Base-by-base conservation (phyloP, 2,329 filamentous ascomycete species). In the Aspergillus ustus region DNA sequence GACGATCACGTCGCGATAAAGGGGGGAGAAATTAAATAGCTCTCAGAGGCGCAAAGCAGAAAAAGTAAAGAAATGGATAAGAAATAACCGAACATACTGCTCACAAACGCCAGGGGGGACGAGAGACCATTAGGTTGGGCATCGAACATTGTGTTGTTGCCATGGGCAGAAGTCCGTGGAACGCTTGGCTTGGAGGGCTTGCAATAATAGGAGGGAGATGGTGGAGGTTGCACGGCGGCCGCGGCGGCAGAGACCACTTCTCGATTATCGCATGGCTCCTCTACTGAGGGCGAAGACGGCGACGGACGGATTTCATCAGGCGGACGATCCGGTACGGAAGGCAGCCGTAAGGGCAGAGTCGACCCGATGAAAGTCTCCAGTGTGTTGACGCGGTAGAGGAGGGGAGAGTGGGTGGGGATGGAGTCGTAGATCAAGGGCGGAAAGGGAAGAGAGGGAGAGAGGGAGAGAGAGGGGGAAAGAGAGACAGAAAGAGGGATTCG, bases 141-240 rank as follows among this genome's bases (percentile, higher is more conserved):
- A 75, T 74, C 73, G 71, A 76, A 73, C 77, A 79, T 79, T 69
- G 76, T 79, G 70, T 77, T 76, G 73, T 77, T 76, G 73, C 72
- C 72, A 72, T 73, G 70, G 71, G 66, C 70, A 66, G 44, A 13
- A 31, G 25, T 25, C 66, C 63, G 64, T 63, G 67, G 72, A 70
- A 70, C 70, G 71, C 67, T 66, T 67, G 49, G 44, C 40, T 57
- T 51, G 46, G 59, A 57, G 44, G 51, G 53, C 53, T 57, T 13
- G 48, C 43, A 51, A 44, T 49, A 17, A 69, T 69, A 70, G 71
- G 72, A 70, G 57, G 65, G 69, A 59, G 65, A 69, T 60, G 65
- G 67, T 72, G 64, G 69, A 73, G 71, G 69, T 69, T 70, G 72
- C 72, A 72, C 72, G 72, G 72, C 74, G 75, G 73, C 76, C 72